Evolutionary conservation across 352 stramenopile genomes (phyloP).

Genomic region (Plasmopara viticola): DNA sequence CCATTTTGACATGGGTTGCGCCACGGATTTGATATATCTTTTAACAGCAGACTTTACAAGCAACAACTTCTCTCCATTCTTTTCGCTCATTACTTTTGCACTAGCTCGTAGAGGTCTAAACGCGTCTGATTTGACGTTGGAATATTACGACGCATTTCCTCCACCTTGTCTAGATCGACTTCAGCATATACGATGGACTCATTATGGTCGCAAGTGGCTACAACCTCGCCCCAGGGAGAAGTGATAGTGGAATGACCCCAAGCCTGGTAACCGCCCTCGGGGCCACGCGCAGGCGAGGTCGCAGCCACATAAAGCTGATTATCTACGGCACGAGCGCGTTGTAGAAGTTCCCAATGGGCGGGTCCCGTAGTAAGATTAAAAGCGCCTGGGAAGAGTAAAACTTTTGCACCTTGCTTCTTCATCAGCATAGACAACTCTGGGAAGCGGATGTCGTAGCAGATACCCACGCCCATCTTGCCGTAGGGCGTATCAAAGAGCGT

Average conservation of each 20-base stretch:
- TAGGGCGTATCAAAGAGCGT: constrained; percentile 86
- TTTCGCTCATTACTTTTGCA: constrained; percentile 57
- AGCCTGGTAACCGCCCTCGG: constrained; percentile 95
- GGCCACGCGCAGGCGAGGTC: constrained; percentile 92
- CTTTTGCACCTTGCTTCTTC: constrained; percentile 85
- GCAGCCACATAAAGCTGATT: constrained; percentile 96
- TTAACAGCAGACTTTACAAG: no score
- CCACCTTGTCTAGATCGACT: constrained; percentile 91
- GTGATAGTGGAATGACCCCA: constrained; percentile 98
- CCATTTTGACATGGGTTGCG: neutral
- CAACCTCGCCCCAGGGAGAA: constrained; percentile 95
- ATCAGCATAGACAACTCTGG: constrained; percentile 97
- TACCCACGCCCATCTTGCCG: constrained; percentile 95
- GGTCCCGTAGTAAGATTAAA: constrained; percentile 92
- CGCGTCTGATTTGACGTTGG: constrained; percentile 93
- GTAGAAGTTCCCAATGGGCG: constrained; percentile 98
- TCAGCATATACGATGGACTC: constrained; percentile 93
- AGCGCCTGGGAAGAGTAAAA: constrained; percentile 80
- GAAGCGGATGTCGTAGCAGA: constrained; percentile 99
- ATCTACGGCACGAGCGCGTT: constrained; percentile 91
- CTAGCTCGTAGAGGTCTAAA: constrained; percentile 92
- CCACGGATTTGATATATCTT: no score
- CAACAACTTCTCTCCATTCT: neutral
- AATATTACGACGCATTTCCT: constrained; percentile 95
- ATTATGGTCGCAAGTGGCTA: constrained; percentile 92